These are phyloP conservation scores for Jamesozyma gamospora DNA, from an alignment of 805 yeast genomes.

Conservation along the genomic window DNA sequence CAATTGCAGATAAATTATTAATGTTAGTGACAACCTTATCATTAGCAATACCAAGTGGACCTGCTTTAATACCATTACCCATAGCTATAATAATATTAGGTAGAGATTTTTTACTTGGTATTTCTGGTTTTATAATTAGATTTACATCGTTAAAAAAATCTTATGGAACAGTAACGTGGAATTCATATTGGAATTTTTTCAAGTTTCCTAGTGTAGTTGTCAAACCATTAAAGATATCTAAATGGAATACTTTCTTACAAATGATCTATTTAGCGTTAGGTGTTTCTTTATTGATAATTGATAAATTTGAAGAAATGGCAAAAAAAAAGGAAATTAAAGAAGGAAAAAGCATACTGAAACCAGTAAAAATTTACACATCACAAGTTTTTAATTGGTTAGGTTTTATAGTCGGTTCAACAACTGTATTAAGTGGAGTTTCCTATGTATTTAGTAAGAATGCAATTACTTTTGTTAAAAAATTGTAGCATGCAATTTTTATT, in stretches of 20 bases:
- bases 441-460: conserved; percentile 66
- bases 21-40: conserved; percentile 82
- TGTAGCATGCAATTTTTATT: too few relatives aligned
- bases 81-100: conserved; percentile 69
- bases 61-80: conserved; percentile 59
- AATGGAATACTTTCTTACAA: conserved; percentile 83
- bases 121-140: conserved; percentile 64
- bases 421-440: conserved; percentile 67
- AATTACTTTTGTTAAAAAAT: conserved; percentile 25
- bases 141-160: conserved; percentile 39
- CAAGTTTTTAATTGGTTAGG: conserved; percentile 30
- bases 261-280: conserved; percentile 74
- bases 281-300: conserved; percentile 32
- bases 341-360: neutral
- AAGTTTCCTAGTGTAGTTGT: conserved; percentile 77
- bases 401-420: conserved; percentile 55
- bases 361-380: neutral
- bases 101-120: conserved; percentile 63
- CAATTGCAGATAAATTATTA: conserved; percentile 85
- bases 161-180: conserved; percentile 36
- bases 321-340: conserved; percentile 3
- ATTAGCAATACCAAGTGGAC: conserved; percentile 41
- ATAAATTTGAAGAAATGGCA: conserved; percentile 3
- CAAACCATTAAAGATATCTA: conserved; percentile 76
- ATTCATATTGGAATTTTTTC: conserved; percentile 61